A percentile compares a stretch with the other conserved stretches of the same genome.
Conservation (phyloP, 306 rosid genomes). For the Cyamopsis tetragonoloba region DNA sequence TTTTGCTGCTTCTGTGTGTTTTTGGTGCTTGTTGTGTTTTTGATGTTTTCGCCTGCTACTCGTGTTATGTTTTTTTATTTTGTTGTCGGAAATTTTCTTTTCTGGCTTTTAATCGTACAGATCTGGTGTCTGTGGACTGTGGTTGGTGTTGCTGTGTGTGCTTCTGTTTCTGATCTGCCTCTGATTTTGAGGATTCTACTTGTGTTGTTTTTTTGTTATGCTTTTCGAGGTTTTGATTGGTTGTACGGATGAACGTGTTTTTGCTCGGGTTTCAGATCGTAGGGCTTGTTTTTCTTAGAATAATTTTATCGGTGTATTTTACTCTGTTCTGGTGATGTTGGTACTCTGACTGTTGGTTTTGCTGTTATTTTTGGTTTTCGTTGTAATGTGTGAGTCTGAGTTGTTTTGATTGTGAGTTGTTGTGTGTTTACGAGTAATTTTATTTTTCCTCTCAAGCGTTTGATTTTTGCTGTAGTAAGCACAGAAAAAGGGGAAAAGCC, state of each 20-base stretch:
- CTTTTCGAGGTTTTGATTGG: background rate
- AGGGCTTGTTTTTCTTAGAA: background rate
- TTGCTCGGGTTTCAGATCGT: conserved; percentile 27
- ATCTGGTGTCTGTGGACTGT: conserved; percentile 6
- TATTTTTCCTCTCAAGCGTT: too few species aligned
- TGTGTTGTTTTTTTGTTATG: background rate
- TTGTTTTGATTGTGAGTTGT: background rate
- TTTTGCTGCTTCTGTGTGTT: background rate
- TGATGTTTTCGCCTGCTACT: background rate
- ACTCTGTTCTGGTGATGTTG: background rate
- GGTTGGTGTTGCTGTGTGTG: background rate
- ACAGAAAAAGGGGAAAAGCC: too few species aligned
- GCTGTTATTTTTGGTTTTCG: background rate
- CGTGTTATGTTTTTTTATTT: background rate
- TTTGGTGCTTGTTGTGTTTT: background rate
- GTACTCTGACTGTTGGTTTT: background rate
- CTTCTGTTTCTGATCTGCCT: conserved; percentile 12
- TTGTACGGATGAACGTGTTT: background rate
- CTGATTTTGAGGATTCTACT: background rate
- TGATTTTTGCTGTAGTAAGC: too few species aligned
- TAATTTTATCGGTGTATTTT: background rate
- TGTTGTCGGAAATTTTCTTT: background rate
- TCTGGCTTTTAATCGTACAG: background rate
- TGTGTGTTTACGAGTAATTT: background rate
- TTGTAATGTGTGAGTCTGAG: background rate